Evolutionary conservation across 805 yeast genomes (phyloP), one percentile per base, ranked within the genome.

Genomic region (Candida ulmi): DNA sequence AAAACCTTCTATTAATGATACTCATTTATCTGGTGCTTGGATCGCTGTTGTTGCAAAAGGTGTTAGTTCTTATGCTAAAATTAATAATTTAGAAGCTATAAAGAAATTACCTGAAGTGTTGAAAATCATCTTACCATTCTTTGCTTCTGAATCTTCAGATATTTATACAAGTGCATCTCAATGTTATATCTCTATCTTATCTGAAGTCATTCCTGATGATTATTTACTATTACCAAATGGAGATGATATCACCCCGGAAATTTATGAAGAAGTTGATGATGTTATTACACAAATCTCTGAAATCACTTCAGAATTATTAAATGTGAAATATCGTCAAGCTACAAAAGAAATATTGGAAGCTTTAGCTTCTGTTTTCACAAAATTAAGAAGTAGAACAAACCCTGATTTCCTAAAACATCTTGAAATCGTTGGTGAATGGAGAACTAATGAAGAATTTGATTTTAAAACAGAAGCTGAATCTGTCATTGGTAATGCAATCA

Each of bases 11-110:
- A 58, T 75, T 17, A 83, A 81, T 50, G 98, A 93, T 56, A 71
- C 82, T 24, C 90, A 88, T 58, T 71, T 93, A 48, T 88, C 91
- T 2, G 96, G 95, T 12, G 76, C 96, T 11, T 93, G 99, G 99
- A 72, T 88, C 31, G 96, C 97, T 2, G 95, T 90, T 17, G 75
- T 91, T 33, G 93, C 96, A 8, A 88, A 88, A 54, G 95, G 91
- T 35, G 65, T 76, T 35, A 62, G 72, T 3, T 66, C 83, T 0
- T 78, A 74, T 47, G 62, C 83, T 5, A 60, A 59, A n/a, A 63
- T 74, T 32, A 74, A 76, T 41, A 71, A 80, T 6, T 48, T 65
- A 15, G 62, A 68, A 30, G 78, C 85, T 39, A 57, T 88, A 26
- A 49, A 61, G 24, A 76, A 74, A 47, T 55, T 85, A 8, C 83